phyloP scores from a whole-genome alignment of 495 filamentous ascomycete species.

The Penicillium turbatum region DNA sequence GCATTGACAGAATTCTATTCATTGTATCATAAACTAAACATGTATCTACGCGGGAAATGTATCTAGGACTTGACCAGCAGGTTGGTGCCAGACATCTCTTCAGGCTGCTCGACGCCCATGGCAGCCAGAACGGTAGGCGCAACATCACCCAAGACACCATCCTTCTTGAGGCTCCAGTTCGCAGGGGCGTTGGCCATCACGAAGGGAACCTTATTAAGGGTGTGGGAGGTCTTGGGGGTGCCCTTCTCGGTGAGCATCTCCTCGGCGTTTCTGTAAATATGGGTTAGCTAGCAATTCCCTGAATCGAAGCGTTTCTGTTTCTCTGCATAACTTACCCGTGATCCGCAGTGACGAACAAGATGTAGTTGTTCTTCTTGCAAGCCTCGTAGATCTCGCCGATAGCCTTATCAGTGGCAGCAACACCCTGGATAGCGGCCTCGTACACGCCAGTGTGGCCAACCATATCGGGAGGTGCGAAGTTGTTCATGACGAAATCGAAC shows the following conservation, averaged over 20 bases:
- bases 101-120: conserved; percentile 86
- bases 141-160: conserved; percentile 91
- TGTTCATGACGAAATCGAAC: conserved; percentile 98
- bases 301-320: neutral
- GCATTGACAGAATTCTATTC: conserved; percentile 20
- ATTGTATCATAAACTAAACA: conserved; percentile 21
- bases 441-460: conserved; percentile 98
- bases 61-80: conserved; percentile 67
- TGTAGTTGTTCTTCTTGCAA: conserved; percentile 87
- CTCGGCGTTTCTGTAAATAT: conserved; percentile 71
- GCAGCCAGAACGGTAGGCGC: conserved; percentile 84
- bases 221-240: conserved; percentile 96
- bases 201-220: conserved; percentile 94
- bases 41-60: conserved; percentile 6
- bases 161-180: conserved; percentile 78
- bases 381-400: conserved; percentile 88
- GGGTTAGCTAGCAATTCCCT: conserved; percentile 1
- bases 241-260: conserved; percentile 97
- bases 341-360: conserved; percentile 91
- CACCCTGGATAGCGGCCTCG: conserved; percentile 85
- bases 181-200: conserved; percentile 95
- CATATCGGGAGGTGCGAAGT: conserved; percentile 99
- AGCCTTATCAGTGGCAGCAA: conserved; percentile 81
- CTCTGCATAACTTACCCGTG: conserved; percentile 61
- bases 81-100: conserved; percentile 85